These are phyloP conservation scores for Syncephalastrum contaminatum DNA, from an alignment of 371 early-diverging fungal genomes.

Conservation along the genomic window DNA sequence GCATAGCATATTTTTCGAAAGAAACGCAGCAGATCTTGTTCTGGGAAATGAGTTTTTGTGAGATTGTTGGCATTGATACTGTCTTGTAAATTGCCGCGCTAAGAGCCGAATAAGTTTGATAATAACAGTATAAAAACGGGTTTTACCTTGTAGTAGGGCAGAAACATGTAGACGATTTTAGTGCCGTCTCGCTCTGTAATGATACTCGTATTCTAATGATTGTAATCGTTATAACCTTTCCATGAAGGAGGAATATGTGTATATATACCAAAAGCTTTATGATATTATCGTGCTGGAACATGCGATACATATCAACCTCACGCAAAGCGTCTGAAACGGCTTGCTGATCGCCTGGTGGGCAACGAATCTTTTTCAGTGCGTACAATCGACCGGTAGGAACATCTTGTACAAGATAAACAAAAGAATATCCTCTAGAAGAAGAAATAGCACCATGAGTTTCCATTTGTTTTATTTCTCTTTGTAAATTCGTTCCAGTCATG, in stretches of 20 bases:
- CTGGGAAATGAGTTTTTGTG: conserved; percentile 53
- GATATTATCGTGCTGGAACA: conserved; percentile 68
- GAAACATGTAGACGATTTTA: conserved; percentile 61
- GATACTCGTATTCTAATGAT: conserved; percentile 51
- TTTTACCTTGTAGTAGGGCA: conserved; percentile 59
- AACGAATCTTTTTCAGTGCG: conserved; percentile 71
- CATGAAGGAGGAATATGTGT: not conserved
- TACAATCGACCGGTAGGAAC: conserved; percentile 40
- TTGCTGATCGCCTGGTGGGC: conserved; percentile 55
- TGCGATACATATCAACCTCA: conserved; percentile 68
- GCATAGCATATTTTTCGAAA: conserved; percentile 65
- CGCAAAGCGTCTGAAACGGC: conserved; percentile 61
- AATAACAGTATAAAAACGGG: not conserved
- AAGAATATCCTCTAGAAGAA: conserved; percentile 64
- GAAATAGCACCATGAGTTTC: not conserved
- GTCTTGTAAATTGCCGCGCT: conserved; percentile 61
- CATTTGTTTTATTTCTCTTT: not conserved
- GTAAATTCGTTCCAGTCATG: not conserved
- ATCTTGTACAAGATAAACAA: conserved; percentile 68
- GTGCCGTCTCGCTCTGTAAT: conserved; percentile 55
- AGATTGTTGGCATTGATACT: conserved; percentile 54
- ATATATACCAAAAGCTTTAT: conserved; percentile 57
- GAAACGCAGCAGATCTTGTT: conserved; percentile 56
- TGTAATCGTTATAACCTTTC: not conserved
- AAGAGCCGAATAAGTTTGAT: conserved; percentile 2